Conservation (phyloP, 2,329 filamentous ascomycete genomes). For the Aureobasidium sp. region DNA sequence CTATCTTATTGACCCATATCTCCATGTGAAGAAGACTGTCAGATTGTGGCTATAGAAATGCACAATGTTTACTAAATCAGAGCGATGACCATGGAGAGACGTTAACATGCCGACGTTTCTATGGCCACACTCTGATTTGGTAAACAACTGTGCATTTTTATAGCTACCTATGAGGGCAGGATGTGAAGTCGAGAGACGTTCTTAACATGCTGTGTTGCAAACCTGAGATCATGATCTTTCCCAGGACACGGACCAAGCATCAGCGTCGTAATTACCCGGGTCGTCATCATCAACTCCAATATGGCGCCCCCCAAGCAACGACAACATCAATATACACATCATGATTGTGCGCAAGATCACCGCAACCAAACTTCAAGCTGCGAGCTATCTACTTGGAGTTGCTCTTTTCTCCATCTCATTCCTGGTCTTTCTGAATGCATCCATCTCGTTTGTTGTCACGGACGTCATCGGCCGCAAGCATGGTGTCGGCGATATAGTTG, state of each 20-base stretch:
- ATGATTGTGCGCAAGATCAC: constrained; percentile 29
- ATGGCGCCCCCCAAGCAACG: background rate
- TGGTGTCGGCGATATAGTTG: constrained; percentile 71
- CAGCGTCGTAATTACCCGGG: background rate
- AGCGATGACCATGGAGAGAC: background rate
- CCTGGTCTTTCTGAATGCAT: constrained; percentile 82
- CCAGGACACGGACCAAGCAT: background rate
- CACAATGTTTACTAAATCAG: background rate
- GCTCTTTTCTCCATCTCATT: constrained; percentile 84
- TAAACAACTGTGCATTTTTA: background rate
- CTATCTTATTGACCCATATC: background rate
- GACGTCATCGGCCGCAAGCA: constrained; percentile 69
- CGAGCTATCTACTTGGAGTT: constrained; percentile 72
- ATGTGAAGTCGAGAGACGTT: background rate
- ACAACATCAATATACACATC: background rate
- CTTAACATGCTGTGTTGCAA: background rate
- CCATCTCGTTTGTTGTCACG: constrained; percentile 76
- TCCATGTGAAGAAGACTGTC: background rate
- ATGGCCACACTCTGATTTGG: background rate
- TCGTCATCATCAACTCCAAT: background rate
- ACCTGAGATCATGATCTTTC: background rate
- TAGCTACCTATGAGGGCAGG: background rate
- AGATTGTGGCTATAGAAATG: background rate
- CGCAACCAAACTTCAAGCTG: constrained; percentile 49
- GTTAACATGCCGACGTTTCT: background rate